Evolutionary conservation across 1,139 yeast genomes (phyloP), one percentile per base, ranked within the genome.

Genomic region (Casaregolazyma suthepensis): DNA sequence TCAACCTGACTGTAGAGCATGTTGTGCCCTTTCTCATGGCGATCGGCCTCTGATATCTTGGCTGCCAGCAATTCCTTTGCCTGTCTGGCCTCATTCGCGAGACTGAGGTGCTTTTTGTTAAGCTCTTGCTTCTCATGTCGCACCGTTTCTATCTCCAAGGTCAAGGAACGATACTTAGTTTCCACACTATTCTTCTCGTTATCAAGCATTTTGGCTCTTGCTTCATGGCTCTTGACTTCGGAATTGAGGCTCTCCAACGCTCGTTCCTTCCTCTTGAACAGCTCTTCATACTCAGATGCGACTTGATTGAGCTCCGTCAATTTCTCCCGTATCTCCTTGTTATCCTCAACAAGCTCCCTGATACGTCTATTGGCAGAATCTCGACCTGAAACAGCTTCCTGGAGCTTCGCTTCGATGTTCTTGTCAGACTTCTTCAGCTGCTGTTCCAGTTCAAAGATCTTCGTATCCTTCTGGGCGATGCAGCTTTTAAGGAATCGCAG

Each of bases 331-430:
- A 83, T 68, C 18, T 68, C 73, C 19, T 70, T 69, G 61, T 82
- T 83, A 60, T 81, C 87, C 6, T 66, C 67, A 10, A 77, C 70
- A 43, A 83, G 69, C 12, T 75, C 72, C 55, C 75, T 73, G 48
- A 79, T 64, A 50, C 76, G 74, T 53, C 73, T 64, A 58, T 70
- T 71, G 5, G 78, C 72, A 22, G 64, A 59, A 50, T 64, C 69
- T 55, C 68, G 70, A 43, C 67, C 69, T 13, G 72, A 64, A 48
- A 65, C 64, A 43, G 59, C 50, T 29, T 62, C 57, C 31, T 59
- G 53, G 29, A 78, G 56, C 55, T 73, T 73, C 3, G 57, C 59
- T 46, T 75, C 75, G 15, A 78, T 61, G 45, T 71, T 73, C 17
- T 62, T 61, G 43, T 72, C 75, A 1, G 75, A 68, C 9, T 57